Evolutionary conservation across 2,329 filamentous ascomycete genomes (phyloP), one percentile per base, ranked within the genome.

Genomic region (Xenoacremonium recifei): DNA sequence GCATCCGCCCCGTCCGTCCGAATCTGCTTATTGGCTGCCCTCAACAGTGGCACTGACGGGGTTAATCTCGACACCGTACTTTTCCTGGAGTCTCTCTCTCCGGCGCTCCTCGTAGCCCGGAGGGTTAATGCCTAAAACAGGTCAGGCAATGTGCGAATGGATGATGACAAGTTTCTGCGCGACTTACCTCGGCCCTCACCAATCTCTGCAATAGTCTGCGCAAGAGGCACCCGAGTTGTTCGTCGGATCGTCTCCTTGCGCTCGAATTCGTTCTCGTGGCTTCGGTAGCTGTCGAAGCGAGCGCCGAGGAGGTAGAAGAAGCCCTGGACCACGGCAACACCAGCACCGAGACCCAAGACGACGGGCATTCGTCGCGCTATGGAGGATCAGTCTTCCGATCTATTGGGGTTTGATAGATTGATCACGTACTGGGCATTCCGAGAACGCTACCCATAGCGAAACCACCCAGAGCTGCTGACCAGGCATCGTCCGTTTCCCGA

Each of bases 21-120:
- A 37, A 30, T 39, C 27, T 29, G 13, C 51, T 61, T 60, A 68
- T 59, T 62, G 60, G 59, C 66, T 68, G 44, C 65, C 66, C 40
- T 79, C 70, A 51, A 68, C 64, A 35, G 68, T 70, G 32, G 76
- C 73, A 44, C 67, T 77, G 53, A 84, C 79, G 41, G 82, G 78
- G 60, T 85, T 80, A 60, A 96, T 83, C 53, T 95, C 89, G 60
- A 95, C 80, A 45, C 90, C 89, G 61, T 96, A 96, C 67, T 84
- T 88, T 69, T 89, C 84, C 78, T 88, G 84, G 66, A 96, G 77
- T 57, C 88, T 79, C 71, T 90, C 76, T 53, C 82, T 80, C 66
- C 91, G 83, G 66, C 91, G 78, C 74, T 95, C 88, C 56, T 88
- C 85, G 63, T 93, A 96, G 38, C 89, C 89, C 13, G 87, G 84